phyloP scores from a whole-genome alignment of 2,329 filamentous ascomycete species.

The Neofusicoccum cordaticola region DNA sequence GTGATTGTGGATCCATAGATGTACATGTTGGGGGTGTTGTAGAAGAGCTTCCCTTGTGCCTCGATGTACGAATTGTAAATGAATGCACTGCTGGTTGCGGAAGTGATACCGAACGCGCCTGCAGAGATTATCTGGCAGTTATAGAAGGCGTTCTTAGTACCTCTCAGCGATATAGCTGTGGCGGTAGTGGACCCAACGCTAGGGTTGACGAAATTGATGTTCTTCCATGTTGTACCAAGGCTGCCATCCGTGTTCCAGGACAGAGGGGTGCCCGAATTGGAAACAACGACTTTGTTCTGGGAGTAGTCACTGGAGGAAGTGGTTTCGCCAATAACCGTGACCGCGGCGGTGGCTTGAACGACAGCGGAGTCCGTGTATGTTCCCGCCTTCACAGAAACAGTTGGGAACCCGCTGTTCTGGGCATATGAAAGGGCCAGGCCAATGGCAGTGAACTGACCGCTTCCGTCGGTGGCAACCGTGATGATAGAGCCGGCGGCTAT shows the following conservation, averaged over 20 bases:
- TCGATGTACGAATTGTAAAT: conserved; percentile 48
- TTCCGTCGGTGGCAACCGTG: conserved; percentile 46
- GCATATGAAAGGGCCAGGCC: conserved; percentile 45
- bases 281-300: conserved; percentile 40
- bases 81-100: conserved; percentile 35
- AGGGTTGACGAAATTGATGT: conserved; percentile 41
- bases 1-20: conserved; percentile 45
- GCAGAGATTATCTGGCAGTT: conserved; percentile 44
- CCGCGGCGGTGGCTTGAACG: conserved; percentile 39
- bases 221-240: conserved; percentile 37
- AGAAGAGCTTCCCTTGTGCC: conserved; percentile 43
- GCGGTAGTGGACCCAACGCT: conserved; percentile 24
- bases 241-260: conserved; percentile 30
- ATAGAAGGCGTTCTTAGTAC: conserved; percentile 45
- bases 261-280: conserved; percentile 26
- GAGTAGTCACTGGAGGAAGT: conserved; percentile 31
- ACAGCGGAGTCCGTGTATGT: conserved; percentile 46
- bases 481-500: conserved; percentile 28
- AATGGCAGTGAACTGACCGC: conserved; percentile 47
- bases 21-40: conserved; percentile 41
- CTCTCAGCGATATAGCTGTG: conserved; percentile 34
- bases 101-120: conserved; percentile 30
- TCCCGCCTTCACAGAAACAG: conserved; percentile 45
- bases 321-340: conserved; percentile 41
- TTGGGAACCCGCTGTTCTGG: conserved; percentile 40